Conservation (phyloP, 2,329 filamentous ascomycete species). For the Aureobasidium pullulans region DNA sequence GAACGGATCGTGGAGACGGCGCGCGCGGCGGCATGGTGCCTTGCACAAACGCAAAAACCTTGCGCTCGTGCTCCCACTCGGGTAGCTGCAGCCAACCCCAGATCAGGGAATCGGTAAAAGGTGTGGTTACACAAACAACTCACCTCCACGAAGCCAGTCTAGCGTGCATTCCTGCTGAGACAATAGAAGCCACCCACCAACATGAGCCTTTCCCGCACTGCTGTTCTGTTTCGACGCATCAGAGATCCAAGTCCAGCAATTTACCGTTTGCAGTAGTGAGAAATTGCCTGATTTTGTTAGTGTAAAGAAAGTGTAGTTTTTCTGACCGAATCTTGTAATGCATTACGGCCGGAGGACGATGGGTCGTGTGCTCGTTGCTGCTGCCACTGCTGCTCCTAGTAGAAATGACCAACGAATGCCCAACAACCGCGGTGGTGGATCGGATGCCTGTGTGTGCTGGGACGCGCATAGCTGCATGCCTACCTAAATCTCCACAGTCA, state of each 20-base stretch:
- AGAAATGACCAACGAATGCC: neutral
- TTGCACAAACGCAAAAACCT: neutral
- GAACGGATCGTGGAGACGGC: neutral
- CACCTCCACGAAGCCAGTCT: neutral
- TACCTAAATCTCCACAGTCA: slow-evolving; percentile 3
- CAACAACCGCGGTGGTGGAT: neutral
- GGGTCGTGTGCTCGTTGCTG: neutral
- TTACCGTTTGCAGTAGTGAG: neutral
- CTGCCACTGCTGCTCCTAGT: neutral
- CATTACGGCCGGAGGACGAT: neutral
- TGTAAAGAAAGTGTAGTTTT: neutral
- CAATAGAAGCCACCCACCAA: neutral
- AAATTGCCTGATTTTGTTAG: neutral
- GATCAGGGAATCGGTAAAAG: neutral
- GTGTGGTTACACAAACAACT: slow-evolving; percentile 6
- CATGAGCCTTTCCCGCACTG: neutral
- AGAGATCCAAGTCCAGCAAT: neutral
- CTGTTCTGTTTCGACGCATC: neutral
- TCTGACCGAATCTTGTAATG: neutral
- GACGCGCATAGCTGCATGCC: neutral
- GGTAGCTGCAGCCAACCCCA: slow-evolving; percentile 9
- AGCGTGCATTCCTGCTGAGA: slow-evolving; percentile 5
- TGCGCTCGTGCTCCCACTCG: slow-evolving; percentile 5
- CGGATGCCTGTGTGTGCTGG: neutral
- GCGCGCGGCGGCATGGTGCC: neutral